A percentile compares a stretch with the other conserved stretches of the same genome.
phyloP scores from a whole-genome alignment of 129 eudicot species.

The Oenanthe sinensis region DNA sequence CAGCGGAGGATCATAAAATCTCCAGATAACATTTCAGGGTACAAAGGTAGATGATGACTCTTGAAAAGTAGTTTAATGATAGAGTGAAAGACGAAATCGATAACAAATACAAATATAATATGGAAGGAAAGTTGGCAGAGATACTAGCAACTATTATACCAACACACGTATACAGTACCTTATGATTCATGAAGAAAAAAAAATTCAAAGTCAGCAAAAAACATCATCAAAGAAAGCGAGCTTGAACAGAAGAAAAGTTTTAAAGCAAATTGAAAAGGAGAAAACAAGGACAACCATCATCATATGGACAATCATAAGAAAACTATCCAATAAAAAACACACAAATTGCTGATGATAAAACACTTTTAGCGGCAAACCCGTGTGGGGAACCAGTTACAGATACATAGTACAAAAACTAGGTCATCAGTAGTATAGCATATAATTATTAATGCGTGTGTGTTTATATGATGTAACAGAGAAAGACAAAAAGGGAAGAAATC shows the following conservation, averaged over 20 bases:
- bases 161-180: neutral
- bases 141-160: neutral
- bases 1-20: neutral
- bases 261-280: neutral
- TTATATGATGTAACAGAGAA: neutral
- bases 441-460: neutral
- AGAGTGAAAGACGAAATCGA: neutral
- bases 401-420: neutral
- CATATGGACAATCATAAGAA: neutral
- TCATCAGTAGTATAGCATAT: neutral
- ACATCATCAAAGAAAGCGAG: neutral
- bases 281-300: neutral
- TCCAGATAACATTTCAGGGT: neutral
- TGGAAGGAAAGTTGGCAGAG: neutral
- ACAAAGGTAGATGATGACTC: neutral
- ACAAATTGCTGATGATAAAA: neutral
- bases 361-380: neutral
- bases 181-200: conserved; percentile 3
- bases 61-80: neutral
- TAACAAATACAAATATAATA: neutral
- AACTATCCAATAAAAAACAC: neutral
- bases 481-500: neutral
- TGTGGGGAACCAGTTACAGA: neutral
- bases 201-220: conserved; percentile 6
- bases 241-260: neutral